These are phyloP conservation scores for Fusarium sororula DNA, from an alignment of 2,329 filamentous ascomycete genomes.

Conservation along the genomic window DNA sequence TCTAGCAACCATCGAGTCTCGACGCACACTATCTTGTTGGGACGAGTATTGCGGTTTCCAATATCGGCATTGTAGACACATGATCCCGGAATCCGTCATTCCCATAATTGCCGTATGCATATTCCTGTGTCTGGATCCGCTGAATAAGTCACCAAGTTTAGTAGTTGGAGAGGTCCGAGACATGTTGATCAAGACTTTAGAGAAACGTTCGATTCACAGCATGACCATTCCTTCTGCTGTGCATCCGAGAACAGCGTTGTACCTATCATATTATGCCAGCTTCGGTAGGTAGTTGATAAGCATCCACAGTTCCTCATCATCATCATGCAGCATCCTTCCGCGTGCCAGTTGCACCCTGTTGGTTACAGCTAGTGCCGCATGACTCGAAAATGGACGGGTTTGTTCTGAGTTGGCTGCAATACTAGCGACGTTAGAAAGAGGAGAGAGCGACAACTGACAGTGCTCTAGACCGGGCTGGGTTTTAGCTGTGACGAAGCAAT, in stretches of 20 bases:
- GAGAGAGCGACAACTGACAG: conserved; percentile 9
- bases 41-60: not conserved
- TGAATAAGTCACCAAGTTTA: not conserved
- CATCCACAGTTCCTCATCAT: not conserved
- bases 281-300: not conserved
- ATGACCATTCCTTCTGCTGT: not conserved
- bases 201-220: not conserved
- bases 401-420: conserved; percentile 3
- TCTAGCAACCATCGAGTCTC: too few relatives aligned
- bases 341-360: conserved; percentile 24
- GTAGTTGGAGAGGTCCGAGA: not conserved
- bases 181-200: not conserved
- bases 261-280: not conserved
- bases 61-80: not conserved
- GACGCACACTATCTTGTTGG: not conserved
- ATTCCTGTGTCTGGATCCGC: not conserved
- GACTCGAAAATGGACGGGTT: conserved; percentile 5
- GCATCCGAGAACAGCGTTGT: not conserved
- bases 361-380: conserved; percentile 16
- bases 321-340: conserved; percentile 6
- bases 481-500: not conserved
- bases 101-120: not conserved
- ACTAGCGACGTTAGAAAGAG: not conserved
- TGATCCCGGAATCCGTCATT: not conserved
- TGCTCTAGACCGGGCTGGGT: conserved; percentile 15